Conservation (phyloP, 345 rosid species). For the Sisymbrium irio region DNA sequence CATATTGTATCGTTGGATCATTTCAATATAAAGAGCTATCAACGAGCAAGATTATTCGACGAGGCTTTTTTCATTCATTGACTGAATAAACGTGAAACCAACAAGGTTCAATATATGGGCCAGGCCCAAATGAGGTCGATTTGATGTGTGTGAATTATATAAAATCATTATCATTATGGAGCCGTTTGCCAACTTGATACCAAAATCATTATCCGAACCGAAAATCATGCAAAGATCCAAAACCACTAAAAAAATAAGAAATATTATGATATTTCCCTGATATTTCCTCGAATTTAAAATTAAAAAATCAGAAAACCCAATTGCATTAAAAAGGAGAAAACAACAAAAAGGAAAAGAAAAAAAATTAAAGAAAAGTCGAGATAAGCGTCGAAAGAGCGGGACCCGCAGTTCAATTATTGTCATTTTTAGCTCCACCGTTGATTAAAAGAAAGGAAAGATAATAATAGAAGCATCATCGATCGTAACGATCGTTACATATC, state of each 20-base stretch:
- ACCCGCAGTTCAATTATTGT: slow-evolving; percentile 2
- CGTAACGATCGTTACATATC: slow-evolving; percentile 16
- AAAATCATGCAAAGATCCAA: not conserved
- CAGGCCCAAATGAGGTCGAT: not conserved
- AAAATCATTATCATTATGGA: not conserved
- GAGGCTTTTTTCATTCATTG: not conserved
- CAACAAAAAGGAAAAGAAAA: too few relatives aligned
- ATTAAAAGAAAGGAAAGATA: not conserved
- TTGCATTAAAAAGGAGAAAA: not conserved
- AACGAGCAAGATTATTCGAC: not conserved
- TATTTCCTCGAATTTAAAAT: not conserved
- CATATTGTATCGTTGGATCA: not conserved
- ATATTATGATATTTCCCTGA: not conserved
- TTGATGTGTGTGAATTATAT: not conserved
- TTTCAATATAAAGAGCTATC: too few relatives aligned
- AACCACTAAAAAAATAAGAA: not conserved
- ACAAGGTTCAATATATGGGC: not conserved
- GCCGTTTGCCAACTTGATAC: not conserved
- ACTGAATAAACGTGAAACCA: not conserved
- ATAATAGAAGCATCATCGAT: not conserved
- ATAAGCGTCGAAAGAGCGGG: not conserved
- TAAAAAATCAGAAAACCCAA: not conserved
- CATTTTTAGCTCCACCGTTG: not conserved
- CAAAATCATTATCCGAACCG: not conserved
- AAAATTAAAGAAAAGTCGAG: not conserved